Evolutionary conservation across 176 grass and related monocot species (phyloP).

Genomic region (Oryza glaberrima): DNA sequence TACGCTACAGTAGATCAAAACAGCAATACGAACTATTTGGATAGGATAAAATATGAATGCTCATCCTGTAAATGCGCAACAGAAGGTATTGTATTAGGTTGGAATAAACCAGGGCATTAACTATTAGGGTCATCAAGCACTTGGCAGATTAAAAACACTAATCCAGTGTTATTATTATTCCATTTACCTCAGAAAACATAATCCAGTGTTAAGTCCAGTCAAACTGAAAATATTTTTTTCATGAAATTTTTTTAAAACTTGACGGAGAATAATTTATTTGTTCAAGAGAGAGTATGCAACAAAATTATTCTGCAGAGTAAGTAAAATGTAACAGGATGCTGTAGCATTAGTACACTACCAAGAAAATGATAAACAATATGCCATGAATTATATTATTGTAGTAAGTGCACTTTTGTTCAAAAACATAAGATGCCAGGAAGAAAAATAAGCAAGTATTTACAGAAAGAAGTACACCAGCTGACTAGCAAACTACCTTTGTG

Average conservation of each 20-base stretch:
- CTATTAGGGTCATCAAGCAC: not conserved
- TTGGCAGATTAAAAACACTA: not conserved
- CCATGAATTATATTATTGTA: not conserved
- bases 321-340: not conserved
- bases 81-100: not conserved
- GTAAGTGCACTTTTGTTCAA: not conserved
- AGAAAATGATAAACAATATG: not conserved
- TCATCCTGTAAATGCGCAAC: conserved; percentile 16
- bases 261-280: not conserved
- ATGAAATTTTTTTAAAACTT: too few relatives aligned
- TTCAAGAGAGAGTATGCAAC: not conserved
- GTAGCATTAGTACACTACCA: conserved; percentile 6
- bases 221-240: too few relatives aligned
- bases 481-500: conserved; percentile 60
- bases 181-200: not conserved
- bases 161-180: not conserved
- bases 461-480: not conserved
- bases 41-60: not conserved
- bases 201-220: too few relatives aligned
- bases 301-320: not conserved
- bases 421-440: not conserved
- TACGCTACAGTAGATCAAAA: not conserved
- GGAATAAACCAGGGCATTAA: not conserved
- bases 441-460: not conserved
- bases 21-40: not conserved